Evolutionary conservation across 306 rosid genomes (phyloP), one percentile per base, ranked within the genome.

Genomic region (Corylus heterophylla): DNA sequence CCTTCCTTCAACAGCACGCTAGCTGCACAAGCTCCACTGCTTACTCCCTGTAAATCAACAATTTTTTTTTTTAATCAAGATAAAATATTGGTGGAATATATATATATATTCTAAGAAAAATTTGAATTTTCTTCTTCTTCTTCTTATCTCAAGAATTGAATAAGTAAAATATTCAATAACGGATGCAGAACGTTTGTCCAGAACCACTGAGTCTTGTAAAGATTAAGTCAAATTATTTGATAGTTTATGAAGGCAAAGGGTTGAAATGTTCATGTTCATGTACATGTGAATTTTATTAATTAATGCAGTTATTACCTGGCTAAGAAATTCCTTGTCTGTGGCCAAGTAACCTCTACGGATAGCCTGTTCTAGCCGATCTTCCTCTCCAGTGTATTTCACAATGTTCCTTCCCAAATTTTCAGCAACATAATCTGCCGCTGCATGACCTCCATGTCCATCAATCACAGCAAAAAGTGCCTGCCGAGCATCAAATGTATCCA

Each of bases 391-490:
- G 12, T 51, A 31, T 49, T 86, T 76, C 45, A 77, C 37, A 62
- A 86, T 79, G 78, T 86, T 86, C 79, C 78, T 86, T 47, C 84
- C 86, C 6, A 86, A 74, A 80, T 86, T 79, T 73, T 79, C 74
- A 2, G 82, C 84, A 14, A 83, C 89, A 42, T 73, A 86, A 44
- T 86, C 84, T 7, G 89, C 73, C 17, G 84, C 89, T 29, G 79
- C 80, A 25, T 76, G 79, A 44, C 89, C 89, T 70, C 89, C 89
- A 80, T 86, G 89, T 4, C 89, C 89, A 18, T 86, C 89, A 8
- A 82, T 78, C 69, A 86, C 89, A 14, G 79, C 80, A 52, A 86
- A 86, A 51, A 79, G 76, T 22, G 89, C 89, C 89, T 86, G 80
- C 50, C 2, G 70, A 42, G 37, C 44, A 42, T 66, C 44, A 42